These are phyloP conservation scores for Medicago arabica DNA, from an alignment of 306 rosid genomes.

Conservation along the genomic window DNA sequence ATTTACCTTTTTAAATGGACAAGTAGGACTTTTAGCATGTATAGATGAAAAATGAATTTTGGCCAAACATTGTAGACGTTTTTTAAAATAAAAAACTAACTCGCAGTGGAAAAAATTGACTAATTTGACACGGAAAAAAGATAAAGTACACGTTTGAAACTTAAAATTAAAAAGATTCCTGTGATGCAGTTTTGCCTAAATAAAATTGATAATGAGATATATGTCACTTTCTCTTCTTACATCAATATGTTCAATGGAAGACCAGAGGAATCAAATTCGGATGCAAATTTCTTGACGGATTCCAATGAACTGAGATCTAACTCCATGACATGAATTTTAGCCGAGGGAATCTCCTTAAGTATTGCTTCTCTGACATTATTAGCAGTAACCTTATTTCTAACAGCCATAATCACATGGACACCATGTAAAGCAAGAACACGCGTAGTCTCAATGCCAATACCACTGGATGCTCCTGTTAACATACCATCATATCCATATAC, in stretches of 20 bases:
- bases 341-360: constrained; percentile 69
- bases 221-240: constrained; percentile 58
- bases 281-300: constrained; percentile 82
- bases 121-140: too few species aligned
- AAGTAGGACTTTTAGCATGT: too few species aligned
- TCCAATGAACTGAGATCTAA: constrained; percentile 79
- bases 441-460: constrained; percentile 84
- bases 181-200: background rate
- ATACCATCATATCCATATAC: constrained; percentile 26
- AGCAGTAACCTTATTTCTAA: constrained; percentile 70
- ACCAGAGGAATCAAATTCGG: constrained; percentile 63
- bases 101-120: too few species aligned
- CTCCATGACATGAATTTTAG: constrained; percentile 85
- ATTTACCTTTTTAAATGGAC: too few species aligned
- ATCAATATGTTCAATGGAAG: constrained; percentile 79
- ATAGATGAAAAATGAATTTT: too few species aligned
- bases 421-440: constrained; percentile 92
- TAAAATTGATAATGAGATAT: constrained; percentile 8
- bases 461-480: constrained; percentile 87
- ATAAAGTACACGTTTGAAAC: background rate
- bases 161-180: background rate
- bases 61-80: too few species aligned
- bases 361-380: constrained; percentile 64
- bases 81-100: background rate
- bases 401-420: constrained; percentile 85